These are phyloP conservation scores for Paraglomus occultum DNA, from an alignment of 192 early-diverging fungal species.

Conservation along the genomic window DNA sequence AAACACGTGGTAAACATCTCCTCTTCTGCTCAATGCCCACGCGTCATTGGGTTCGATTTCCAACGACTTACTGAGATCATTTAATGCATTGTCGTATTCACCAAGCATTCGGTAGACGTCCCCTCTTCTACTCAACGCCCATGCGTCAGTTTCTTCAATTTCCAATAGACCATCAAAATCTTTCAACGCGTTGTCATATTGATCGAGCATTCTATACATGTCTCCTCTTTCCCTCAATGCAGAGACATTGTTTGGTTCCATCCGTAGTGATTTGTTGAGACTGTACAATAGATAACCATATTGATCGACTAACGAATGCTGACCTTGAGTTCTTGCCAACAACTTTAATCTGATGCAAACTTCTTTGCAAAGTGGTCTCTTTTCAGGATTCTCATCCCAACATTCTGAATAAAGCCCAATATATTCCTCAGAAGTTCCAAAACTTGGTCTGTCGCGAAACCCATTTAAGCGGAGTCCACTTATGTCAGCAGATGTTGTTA, in stretches of 20 bases:
- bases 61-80: constrained; percentile 17
- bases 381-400: constrained; percentile 34
- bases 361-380: constrained; percentile 33
- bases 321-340: too few species aligned
- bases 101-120: neutral
- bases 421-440: constrained; percentile 39
- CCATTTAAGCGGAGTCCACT: too few species aligned
- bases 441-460: constrained; percentile 31
- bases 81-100: neutral
- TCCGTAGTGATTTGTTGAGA: neutral
- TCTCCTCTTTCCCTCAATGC: constrained; percentile 10
- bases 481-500: constrained; percentile 10
- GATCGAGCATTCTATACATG: neutral
- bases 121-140: neutral
- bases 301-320: too few species aligned
- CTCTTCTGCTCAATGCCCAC: neutral
- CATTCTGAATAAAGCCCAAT: constrained; percentile 40
- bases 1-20: neutral
- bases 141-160: constrained; percentile 1
- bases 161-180: neutral
- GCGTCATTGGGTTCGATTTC: neutral
- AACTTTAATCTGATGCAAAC: neutral
- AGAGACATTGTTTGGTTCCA: neutral
- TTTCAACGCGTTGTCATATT: neutral
- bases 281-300: too few species aligned